Evolutionary conservation across 352 stramenopile genomes (phyloP), one percentile per base, ranked within the genome.

Genomic region (Phytophthora boehmeriae): DNA sequence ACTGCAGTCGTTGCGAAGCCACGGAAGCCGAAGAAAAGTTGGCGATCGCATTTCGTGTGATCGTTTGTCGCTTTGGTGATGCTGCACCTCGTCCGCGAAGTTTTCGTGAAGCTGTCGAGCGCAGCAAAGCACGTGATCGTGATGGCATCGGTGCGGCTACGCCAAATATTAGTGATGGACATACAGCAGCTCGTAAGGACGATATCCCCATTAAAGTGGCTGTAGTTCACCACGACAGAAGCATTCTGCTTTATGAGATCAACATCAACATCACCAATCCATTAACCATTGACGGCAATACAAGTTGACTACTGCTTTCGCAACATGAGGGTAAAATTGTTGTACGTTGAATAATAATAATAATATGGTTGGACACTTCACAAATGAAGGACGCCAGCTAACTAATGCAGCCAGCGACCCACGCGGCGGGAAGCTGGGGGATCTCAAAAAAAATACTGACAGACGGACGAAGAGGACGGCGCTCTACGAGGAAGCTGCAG

Each of bases 181-280:
- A 27, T 39, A 22, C 55, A n/a, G 35, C 19, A 30, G 30, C 59
- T 53, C 8, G 19, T 20, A 38, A 20, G 34, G 36, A 19, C 14
- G 28, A 56, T 38, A 53, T 82, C n/a, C 73, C 80, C 1, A 43
- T 90, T 23, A 92, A 93, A 66, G 4, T 92, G 25, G 81, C 83
- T 1, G 80, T 90, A 1, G 78, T 86, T 19, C 66, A 86, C 38
- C 65, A 60, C 23, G 76, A 92, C 48, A 54, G 66, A 38, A 86
- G 68, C 19, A 75, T 92, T n/a, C 41, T 93, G 56, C 63, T 90
- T 13, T 86, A 90, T 38, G 80, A 89, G 63, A 59, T 90, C 45
- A 58, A 45, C 43, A 42, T 17, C 34, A 48, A 19, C 32, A 30
- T 39, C 28, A 49, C 27, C 62, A 22, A 25, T 17, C 5, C 16